Conservation (phyloP, 2,329 filamentous ascomycete genomes). For the Septoria linicola region DNA sequence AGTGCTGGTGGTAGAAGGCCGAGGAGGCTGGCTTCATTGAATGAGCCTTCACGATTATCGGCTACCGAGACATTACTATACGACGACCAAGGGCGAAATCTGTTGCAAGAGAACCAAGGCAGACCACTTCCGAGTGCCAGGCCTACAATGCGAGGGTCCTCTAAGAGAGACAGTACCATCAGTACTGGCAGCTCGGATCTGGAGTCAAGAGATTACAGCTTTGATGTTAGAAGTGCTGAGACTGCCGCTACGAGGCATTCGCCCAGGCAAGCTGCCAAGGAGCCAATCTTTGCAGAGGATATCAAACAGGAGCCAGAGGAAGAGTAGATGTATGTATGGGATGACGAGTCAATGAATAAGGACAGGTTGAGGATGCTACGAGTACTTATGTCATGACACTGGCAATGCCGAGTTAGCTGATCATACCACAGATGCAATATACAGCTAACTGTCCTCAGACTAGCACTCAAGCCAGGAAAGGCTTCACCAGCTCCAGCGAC, state of each 20-base stretch:
- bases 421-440: too few relatives aligned
- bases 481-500: background rate
- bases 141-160: constrained; percentile 8
- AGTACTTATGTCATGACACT: too few relatives aligned
- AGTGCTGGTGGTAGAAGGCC: constrained; percentile 25
- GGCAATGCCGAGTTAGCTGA: too few relatives aligned
- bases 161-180: constrained; percentile 25
- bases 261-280: background rate
- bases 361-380: too few relatives aligned
- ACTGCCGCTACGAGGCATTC: constrained; percentile 4
- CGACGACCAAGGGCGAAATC: constrained; percentile 17
- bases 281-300: constrained; percentile 3
- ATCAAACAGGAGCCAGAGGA: constrained; percentile 11
- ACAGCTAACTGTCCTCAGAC: too few relatives aligned
- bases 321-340: background rate
- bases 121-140: background rate
- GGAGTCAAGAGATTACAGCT: constrained; percentile 14
- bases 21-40: constrained; percentile 20
- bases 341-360: background rate
- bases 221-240: constrained; percentile 19
- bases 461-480: too few relatives aligned
- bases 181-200: constrained; percentile 22
- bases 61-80: constrained; percentile 34
- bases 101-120: background rate
- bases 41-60: constrained; percentile 30